Conservation (phyloP, 2,329 filamentous ascomycete genomes). For the Cercospora janseana region DNA sequence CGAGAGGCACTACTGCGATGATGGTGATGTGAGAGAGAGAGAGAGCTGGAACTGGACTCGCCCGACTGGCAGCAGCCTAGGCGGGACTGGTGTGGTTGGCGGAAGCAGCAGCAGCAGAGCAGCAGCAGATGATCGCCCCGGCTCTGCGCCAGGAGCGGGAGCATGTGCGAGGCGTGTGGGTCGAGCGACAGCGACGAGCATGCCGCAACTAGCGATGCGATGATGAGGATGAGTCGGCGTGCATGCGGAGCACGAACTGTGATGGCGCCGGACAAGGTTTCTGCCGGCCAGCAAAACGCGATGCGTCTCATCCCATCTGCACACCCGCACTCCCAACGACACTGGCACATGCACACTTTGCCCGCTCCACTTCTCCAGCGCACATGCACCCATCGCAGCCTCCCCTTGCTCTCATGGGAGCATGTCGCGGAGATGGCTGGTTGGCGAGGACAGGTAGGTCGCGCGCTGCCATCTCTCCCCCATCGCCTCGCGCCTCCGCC, state of each 20-base stretch:
- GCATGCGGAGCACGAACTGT: conserved; percentile 6
- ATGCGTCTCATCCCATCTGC: neutral
- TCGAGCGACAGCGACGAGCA: conserved; percentile 1
- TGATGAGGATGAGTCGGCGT: conserved; percentile 10
- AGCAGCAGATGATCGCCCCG: neutral
- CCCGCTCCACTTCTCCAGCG: neutral
- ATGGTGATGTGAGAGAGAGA: too few species aligned
- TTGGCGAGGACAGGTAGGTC: too few species aligned
- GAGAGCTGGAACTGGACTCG: too few species aligned
- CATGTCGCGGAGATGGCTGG: too few species aligned
- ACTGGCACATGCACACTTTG: neutral
- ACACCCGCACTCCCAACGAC: conserved; percentile 3
- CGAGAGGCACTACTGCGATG: too few species aligned
- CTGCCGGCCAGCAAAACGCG: neutral
- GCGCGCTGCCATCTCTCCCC: too few species aligned
- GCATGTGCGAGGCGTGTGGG: conserved; percentile 7
- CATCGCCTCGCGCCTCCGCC: too few species aligned
- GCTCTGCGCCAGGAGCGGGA: conserved; percentile 5
- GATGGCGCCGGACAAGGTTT: conserved; percentile 5
- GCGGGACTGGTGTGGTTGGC: conserved; percentile 4
- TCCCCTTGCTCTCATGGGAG: too few species aligned
- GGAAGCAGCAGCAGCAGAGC: too few species aligned
- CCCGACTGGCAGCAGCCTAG: neutral
- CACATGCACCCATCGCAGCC: too few species aligned
- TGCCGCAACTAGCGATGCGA: neutral